A percentile compares a stretch with the other conserved stretches of the same genome.
Conservation (phyloP, 192 early-diverging fungal genomes). For the Globomyces pollinis-pini region DNA sequence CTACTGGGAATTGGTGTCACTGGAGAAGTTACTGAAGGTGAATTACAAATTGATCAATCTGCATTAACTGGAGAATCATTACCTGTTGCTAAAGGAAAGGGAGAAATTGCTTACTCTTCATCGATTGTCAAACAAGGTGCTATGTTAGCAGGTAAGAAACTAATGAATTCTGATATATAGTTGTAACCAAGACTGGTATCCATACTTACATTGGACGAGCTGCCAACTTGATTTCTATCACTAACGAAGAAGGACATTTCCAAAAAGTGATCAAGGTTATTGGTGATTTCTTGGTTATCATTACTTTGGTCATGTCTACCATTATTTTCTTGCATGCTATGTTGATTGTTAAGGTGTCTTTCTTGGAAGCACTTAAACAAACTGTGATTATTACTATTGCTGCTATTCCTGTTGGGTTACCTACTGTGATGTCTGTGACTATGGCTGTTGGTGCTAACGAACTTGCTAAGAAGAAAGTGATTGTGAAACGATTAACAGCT, state of each 20-base stretch:
- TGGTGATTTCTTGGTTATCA: constrained; percentile 86
- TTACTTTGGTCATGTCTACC: constrained; percentile 49
- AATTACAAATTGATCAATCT: constrained; percentile 86
- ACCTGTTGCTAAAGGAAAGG: constrained; percentile 76
- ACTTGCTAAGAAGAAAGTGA: constrained; percentile 80
- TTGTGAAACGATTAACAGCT: constrained; percentile 86
- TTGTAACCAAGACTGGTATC: constrained; percentile 86
- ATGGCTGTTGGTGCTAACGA: constrained; percentile 88
- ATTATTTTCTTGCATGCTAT: constrained; percentile 71
- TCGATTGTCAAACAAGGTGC: constrained; percentile 93
- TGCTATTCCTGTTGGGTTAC: constrained; percentile 87
- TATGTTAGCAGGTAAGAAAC: constrained; percentile 82
- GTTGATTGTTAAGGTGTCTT: constrained; percentile 38
- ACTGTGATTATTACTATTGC: constrained; percentile 88
- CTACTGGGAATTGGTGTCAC: constrained; percentile 54
- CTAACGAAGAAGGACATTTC: constrained; percentile 91
- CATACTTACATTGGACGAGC: constrained; percentile 93
- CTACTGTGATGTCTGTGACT: constrained; percentile 85
- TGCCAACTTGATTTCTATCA: constrained; percentile 85
- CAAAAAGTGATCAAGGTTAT: constrained; percentile 91
- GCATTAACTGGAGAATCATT: constrained; percentile 92
- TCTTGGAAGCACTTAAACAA: constrained; percentile 41
- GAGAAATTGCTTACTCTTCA: constrained; percentile 81
- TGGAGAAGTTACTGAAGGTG: constrained; percentile 65
- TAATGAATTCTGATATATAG: too few species aligned